Conservation (phyloP, 768 basidiomycete species). For the Phaffia australis region DNA sequence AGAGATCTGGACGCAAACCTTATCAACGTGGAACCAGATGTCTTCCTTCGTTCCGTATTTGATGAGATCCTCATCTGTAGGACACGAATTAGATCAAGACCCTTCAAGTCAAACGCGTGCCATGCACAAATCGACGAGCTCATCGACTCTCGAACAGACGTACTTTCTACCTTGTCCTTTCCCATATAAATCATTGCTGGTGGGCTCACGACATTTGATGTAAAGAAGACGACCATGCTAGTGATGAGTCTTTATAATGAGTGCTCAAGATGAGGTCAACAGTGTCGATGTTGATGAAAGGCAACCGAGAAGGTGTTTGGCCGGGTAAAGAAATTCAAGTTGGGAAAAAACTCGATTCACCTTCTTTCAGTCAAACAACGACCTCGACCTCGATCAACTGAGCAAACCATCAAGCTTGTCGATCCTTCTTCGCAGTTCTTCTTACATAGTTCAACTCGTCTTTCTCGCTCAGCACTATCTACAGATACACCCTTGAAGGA, state of each 20-base stretch:
- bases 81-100: too few species aligned
- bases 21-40: slow-evolving; percentile 84
- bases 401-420: too few species aligned
- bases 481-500: neutral
- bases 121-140: too few species aligned
- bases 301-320: neutral
- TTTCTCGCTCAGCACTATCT: neutral
- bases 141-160: slow-evolving; percentile 33
- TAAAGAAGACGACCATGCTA: slow-evolving; percentile 55
- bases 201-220: slow-evolving; percentile 49
- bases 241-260: neutral
- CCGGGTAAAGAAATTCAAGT: neutral
- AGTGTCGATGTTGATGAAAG: neutral
- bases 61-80: slow-evolving; percentile 83
- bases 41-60: slow-evolving; percentile 52
- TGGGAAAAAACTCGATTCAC: neutral
- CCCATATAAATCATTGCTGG: slow-evolving; percentile 77
- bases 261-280: too few species aligned
- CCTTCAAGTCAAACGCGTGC: neutral
- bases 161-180: slow-evolving; percentile 90
- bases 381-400: too few species aligned
- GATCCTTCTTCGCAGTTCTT: neutral
- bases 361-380: neutral
- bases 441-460: neutral
- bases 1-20: slow-evolving; percentile 33